Base-by-base conservation (phyloP, 2,329 filamentous ascomycete species). In the Fusarium guadeloupense region DNA sequence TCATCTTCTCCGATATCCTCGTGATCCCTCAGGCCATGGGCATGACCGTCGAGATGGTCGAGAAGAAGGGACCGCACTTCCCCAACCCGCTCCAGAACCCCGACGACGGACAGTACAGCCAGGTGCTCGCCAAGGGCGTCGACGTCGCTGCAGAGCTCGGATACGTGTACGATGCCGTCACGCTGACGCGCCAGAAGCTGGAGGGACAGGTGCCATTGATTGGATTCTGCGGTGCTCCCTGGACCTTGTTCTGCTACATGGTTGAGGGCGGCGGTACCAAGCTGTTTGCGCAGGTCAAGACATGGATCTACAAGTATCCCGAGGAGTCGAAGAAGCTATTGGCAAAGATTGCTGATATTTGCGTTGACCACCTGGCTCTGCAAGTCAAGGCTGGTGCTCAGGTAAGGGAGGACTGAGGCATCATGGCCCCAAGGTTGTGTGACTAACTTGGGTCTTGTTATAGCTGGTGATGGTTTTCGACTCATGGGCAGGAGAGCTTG, bases 231-330 rank as follows among this genome's bases (percentile, higher is more conserved):
- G 95, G 95, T 49, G 93, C 95, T 8, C 95, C 95, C 1, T 99
- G 95, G 92, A 99, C 95, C 3, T 78, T 99, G 56, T 85, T 99
- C 72, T 97, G 94, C 81, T 99, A 99, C 80, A 99, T 99, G 95
- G 92, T 98, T 16, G 95, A 99, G 78, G 95, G 95, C 14, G 95
- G 95, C 41, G 95, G 95, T 37, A 96, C 90, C 68, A 98, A 98
- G 81, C 82, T 98, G 73, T 98, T 98, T 79, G 88, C 91, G 57
- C 89, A 97, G 78, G 90, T 87, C 71, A 99, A 99, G 84, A 96
- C 91, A 21, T 99, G 95, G 95, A 88, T 98, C 58, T 99, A 94
- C 83, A 92, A 87, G 76, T 92, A 97, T 71, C 85, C 90, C 1
- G 83, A 90, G 62, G 92, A 90, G 74, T 88, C 89, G 59, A 93